Evolutionary conservation across 345 rosid species (phyloP), one percentile per base, ranked within the genome.

Genomic region (Rhodamnia rubescens): DNA sequence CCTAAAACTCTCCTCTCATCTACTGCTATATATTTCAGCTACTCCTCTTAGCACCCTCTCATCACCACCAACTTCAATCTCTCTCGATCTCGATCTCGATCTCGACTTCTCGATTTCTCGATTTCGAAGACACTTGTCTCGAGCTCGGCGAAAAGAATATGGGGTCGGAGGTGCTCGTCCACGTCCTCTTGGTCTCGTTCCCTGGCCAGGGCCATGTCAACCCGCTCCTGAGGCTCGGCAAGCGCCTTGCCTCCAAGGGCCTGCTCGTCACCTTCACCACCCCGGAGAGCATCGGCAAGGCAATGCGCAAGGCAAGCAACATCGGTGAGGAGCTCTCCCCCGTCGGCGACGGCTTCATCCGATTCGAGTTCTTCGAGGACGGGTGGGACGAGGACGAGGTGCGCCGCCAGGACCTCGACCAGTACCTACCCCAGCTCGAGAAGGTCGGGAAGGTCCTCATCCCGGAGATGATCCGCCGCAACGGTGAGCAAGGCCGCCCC

Each of bases 291-390:
- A 86, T 81, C 78, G 87, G 91, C 85, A 88, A 85, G 81, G 86
- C 84, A 52, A 84, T 90, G 89, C 86, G 88, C 54, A 87, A 87
- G 74, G 89, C 90, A 3, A 54, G 51, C 85, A 24, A 58, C 85
- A 83, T 81, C 44, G 87, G 83, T 5, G 87, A 85, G 3, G 89
- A 90, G 64, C 91, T 90, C 9, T 84, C 89, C 5, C 95, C 98
- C 0, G 83, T 94, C 2, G 98, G 98, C 0, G 90, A 92, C 11
- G 97, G 97, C 14, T 92, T 91, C 54, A 82, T 96, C 74, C 90
- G 92, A 59, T 94, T 94, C 21, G 99, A 94, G 27, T 95, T 93
- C 91, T 96, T 94, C 42, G 88, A 92, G 5, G 98, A 95, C 15
- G 96, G 93, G 0, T 88, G 90, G 89, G 88, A 90, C 0, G 96